phyloP scores from a whole-genome alignment of 2,329 filamentous ascomycete species.

The Calonectria pseudoturangicola region DNA sequence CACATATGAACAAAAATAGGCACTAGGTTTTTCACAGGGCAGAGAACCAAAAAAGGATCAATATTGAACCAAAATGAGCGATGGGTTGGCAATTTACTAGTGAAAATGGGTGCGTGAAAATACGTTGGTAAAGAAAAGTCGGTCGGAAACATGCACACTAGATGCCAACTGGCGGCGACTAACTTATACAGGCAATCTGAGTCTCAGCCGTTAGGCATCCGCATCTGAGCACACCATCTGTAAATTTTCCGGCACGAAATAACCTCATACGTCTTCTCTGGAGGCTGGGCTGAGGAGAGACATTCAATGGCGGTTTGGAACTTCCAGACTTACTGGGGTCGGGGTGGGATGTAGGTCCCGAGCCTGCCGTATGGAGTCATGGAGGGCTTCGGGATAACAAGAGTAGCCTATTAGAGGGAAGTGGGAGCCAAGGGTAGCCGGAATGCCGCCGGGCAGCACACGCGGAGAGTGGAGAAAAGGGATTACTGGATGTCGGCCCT shows the following conservation, averaged over 20 bases:
- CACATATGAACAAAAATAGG: background rate
- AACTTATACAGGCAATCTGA: conserved; percentile 44
- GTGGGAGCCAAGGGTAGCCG: conserved; percentile 33
- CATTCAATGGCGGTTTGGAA: conserved; percentile 12
- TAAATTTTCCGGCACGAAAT: conserved; percentile 32
- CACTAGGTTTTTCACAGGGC: background rate
- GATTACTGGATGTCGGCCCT: conserved; percentile 9
- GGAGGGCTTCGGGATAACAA: conserved; percentile 28
- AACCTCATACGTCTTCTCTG: conserved; percentile 27
- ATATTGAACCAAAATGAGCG: conserved; percentile 3
- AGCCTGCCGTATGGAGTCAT: conserved; percentile 32
- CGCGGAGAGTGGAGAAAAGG: conserved; percentile 36
- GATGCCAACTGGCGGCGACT: conserved; percentile 33
- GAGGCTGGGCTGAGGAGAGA: conserved; percentile 31
- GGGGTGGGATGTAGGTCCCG: conserved; percentile 43
- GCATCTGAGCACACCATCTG: conserved; percentile 32
- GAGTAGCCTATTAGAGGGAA: conserved; percentile 33
- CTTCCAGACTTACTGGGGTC: conserved; percentile 27
- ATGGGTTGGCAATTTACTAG: background rate
- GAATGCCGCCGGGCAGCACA: conserved; percentile 38
- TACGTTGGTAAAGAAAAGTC: conserved; percentile 21
- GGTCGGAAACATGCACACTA: conserved; percentile 26
- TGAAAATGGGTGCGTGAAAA: conserved; percentile 13
- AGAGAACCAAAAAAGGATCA: conserved; percentile 4
- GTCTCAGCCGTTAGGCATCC: conserved; percentile 24